Base-by-base conservation (phyloP, 179 eudicot species). In the Heliamphora pulchella region DNA sequence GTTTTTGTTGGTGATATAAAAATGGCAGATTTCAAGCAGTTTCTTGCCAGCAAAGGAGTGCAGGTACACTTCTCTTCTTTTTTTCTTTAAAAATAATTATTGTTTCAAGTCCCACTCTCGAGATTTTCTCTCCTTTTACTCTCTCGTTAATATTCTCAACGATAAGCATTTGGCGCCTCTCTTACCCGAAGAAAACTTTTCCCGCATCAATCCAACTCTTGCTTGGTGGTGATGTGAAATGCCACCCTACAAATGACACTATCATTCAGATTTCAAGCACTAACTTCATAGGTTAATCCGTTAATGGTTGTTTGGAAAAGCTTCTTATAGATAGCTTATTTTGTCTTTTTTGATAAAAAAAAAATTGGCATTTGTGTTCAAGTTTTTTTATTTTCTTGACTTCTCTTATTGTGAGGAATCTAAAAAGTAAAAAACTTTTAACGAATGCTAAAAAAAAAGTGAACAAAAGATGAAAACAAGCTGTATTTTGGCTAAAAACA, bases 11-110 rank as follows among this genome's bases (percentile, higher is more conserved):
- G 98, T 15, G 98, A 95, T 84, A 76, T 95, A 17, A 95, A 95
- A 85, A 90, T 95, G 96, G 89, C 98, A 6, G 98, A 95, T 83
- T 92, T 95, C 82, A 94, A 92, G 91, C 99, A 94, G 85, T 96
- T 87, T 81, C 89, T 96, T 64, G 92, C 96, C 55, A 89, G 96
- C 89, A 88, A 92, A 82, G 97, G 98, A 78, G 85, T 96, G 77
- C 98, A 90, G 97, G 98, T 96, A 88, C 71, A 59, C 79, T 48
- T 78, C 5, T 65, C n/a, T 63, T 51, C 6, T 31, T 31, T 31
- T 31, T 31, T 31, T 31, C 31, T 31, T 31, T 31, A 31, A 31
- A 31, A 31, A 31, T 31, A 14, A 64, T 62, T 74, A 10, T 46
- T 43, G 1, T 65, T n/a, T 65, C 53, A 51, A 44, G 5, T 62